Evolutionary conservation across 2,329 filamentous ascomycete species (phyloP).

Genomic region (Aspergillus sp.): DNA sequence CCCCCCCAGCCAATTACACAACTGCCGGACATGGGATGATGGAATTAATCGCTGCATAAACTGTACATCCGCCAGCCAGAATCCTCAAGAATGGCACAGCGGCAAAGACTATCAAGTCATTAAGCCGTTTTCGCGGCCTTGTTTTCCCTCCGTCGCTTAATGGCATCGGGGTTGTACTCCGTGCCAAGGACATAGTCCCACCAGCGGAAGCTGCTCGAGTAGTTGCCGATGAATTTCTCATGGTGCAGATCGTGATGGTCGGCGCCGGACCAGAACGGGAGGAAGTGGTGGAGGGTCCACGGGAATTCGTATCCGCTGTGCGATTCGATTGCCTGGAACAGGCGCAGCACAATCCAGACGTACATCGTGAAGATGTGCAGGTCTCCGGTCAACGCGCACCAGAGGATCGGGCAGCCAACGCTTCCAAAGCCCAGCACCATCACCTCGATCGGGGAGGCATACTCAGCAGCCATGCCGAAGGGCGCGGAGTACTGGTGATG

Average conservation of each 20-base stretch:
- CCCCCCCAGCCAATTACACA: too few species aligned
- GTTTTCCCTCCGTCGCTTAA: constrained; percentile 67
- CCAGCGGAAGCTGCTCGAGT: constrained; percentile 96
- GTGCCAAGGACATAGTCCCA: constrained; percentile 95
- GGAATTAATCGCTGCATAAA: background rate
- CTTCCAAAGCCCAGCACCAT: constrained; percentile 87
- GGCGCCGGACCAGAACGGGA: constrained; percentile 96
- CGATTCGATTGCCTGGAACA: constrained; percentile 96
- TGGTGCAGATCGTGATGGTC: constrained; percentile 96
- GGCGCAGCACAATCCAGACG: constrained; percentile 80
- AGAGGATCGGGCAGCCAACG: constrained; percentile 71
- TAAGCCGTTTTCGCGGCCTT: constrained; percentile 15
- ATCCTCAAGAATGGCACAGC: background rate
- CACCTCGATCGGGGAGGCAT: constrained; percentile 93
- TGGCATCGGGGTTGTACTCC: constrained; percentile 79
- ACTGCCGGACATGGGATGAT: too few species aligned
- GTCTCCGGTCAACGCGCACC: constrained; percentile 72
- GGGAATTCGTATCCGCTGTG: constrained; percentile 98
- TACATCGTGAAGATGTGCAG: constrained; percentile 98
- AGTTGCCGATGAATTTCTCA: constrained; percentile 98
- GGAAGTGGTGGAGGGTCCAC: constrained; percentile 88
- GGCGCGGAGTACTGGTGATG: constrained; percentile 98
- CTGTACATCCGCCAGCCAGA: background rate
- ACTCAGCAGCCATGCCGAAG: constrained; percentile 92
- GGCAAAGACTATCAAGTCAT: constrained; percentile 19